A percentile compares a stretch with the other conserved stretches of the same genome.
Conservation (phyloP, 2,329 filamentous ascomycete genomes). For the Amphichorda felina region DNA sequence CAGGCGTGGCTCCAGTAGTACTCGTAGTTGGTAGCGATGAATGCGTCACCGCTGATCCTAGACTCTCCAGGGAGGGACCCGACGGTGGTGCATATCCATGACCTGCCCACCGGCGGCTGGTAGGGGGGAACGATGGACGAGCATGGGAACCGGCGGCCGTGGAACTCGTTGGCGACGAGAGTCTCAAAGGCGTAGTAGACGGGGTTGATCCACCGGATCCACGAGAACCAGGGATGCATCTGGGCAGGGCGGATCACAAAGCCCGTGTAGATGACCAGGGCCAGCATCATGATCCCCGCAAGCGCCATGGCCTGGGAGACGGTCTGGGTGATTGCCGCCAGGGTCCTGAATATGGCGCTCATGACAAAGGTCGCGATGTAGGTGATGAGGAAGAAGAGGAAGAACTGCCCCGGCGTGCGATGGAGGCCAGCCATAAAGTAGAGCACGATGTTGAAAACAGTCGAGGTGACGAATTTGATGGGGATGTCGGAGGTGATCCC, state of each 20-base stretch:
- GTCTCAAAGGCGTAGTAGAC: conserved; percentile 65
- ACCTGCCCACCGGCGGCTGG: conserved; percentile 24
- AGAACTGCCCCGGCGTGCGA: conserved; percentile 56
- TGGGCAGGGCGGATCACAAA: conserved; percentile 38
- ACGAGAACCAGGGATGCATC: conserved; percentile 63
- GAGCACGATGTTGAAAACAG: conserved; percentile 41
- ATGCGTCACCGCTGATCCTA: conserved; percentile 49
- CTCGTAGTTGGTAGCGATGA: conserved; percentile 39
- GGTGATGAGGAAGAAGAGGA: conserved; percentile 62
- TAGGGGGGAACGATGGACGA: conserved; percentile 30
- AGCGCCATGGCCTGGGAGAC: conserved; percentile 44
- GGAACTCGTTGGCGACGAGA: conserved; percentile 63
- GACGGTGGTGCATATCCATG: conserved; percentile 39
- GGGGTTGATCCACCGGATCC: conserved; percentile 67
- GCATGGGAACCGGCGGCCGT: conserved; percentile 44
- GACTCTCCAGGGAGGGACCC: conserved; percentile 41
- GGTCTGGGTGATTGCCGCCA: conserved; percentile 59
- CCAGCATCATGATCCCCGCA: conserved; percentile 42
- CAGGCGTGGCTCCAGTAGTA: conserved; percentile 49
- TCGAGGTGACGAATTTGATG: conserved; percentile 38
- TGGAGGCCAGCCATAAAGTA: conserved; percentile 44
- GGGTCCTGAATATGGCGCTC: conserved; percentile 64
- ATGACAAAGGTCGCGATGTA: conserved; percentile 60
- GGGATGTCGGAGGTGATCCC: conserved; percentile 44
- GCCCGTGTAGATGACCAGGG: conserved; percentile 49